Evolutionary conservation across 78 protist genomes (phyloP).

Genomic region (Dictyostelium capitatum): DNA sequence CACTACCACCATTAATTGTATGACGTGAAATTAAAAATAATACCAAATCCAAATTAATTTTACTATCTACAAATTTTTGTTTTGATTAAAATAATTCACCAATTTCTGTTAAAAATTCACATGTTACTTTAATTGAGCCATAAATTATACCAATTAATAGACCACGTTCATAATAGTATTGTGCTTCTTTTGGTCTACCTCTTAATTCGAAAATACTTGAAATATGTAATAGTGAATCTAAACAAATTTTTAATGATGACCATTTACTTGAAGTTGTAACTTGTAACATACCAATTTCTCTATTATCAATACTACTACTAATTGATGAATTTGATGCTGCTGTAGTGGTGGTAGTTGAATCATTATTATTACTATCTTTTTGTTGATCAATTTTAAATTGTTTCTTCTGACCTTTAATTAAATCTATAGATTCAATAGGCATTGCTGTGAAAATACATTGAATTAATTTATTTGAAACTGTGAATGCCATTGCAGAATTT

Average conservation of each 20-base stretch:
- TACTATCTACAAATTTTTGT: conserved; percentile 50
- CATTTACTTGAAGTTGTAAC: conserved; percentile 31
- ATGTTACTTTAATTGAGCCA: conserved; percentile 60
- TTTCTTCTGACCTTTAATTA: conserved; percentile 13
- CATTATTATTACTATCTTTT: background rate
- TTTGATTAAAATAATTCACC: conserved; percentile 56
- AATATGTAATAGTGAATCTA: conserved; percentile 68
- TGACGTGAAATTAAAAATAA: background rate
- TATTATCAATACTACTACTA: no score
- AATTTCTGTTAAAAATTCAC: conserved; percentile 71
- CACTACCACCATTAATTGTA: background rate
- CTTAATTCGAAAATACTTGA: conserved; percentile 60
- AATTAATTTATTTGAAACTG: conserved; percentile 32
- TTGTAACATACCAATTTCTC: background rate
- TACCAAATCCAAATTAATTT: conserved; percentile 56
- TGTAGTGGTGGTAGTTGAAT: background rate
- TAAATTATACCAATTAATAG: conserved; percentile 60
- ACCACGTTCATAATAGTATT: conserved; percentile 71
- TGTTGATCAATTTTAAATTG: background rate
- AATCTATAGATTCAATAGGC: conserved; percentile 51
- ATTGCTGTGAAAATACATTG: conserved; percentile 31
- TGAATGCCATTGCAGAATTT: conserved; percentile 57
- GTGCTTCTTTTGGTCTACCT: conserved; percentile 76
- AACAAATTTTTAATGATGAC: conserved; percentile 34
- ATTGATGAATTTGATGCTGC: background rate